Conservation (phyloP, 345 rosid species). For the Durio zibethinus region DNA sequence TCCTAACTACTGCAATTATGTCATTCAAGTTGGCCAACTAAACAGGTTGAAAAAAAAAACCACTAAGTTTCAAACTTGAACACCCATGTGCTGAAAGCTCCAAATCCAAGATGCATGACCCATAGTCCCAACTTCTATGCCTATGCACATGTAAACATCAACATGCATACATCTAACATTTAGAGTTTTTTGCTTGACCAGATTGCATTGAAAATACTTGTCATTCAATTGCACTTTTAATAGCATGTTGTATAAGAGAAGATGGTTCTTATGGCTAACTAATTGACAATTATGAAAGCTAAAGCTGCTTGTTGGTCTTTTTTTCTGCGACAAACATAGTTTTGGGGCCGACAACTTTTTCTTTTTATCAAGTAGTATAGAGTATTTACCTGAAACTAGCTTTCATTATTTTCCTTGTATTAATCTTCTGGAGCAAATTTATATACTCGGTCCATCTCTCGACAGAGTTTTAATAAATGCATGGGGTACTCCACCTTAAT, state of each 20-base stretch:
- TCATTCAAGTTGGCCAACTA: not conserved
- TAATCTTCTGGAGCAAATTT: not conserved
- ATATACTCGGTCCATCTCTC: not conserved
- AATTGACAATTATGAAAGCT: not conserved
- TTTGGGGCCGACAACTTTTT: not conserved
- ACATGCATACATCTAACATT: constrained; percentile 8
- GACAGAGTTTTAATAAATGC: not conserved
- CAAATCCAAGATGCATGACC: not conserved
- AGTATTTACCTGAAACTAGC: not conserved
- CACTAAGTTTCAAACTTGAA: not conserved
- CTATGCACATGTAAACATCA: constrained; percentile 2
- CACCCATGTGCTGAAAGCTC: constrained; percentile 7
- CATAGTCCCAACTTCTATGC: not conserved
- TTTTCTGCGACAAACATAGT: not conserved
- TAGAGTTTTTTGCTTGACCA: not conserved
- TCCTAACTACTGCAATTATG: not conserved
- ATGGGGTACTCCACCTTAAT: too few relatives aligned
- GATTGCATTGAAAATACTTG: not conserved
- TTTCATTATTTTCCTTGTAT: not conserved
- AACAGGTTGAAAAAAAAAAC: not conserved
- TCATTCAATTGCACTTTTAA: not conserved
- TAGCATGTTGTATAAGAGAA: not conserved
- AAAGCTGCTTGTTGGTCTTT: not conserved
- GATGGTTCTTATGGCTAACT: not conserved
- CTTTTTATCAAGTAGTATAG: not conserved